A percentile compares a stretch with the other conserved stretches of the same genome.
Conservation (phyloP, 2,329 filamentous ascomycete species). For the Xylariomycetidae sp. region DNA sequence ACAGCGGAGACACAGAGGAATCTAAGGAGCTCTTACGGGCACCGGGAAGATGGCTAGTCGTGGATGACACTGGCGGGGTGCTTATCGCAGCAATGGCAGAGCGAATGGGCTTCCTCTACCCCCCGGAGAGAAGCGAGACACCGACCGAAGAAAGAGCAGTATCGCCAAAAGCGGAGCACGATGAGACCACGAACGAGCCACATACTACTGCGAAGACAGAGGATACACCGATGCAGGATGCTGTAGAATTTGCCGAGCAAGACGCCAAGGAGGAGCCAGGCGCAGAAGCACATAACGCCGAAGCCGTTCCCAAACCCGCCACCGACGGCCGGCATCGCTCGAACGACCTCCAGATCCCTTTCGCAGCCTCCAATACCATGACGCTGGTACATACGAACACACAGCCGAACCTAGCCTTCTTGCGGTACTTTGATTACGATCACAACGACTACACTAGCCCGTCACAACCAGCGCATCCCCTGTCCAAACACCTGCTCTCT, state of each 20-base stretch:
- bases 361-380: slow-evolving; percentile 65
- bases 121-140: slow-evolving; percentile 21
- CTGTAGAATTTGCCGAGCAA: no score
- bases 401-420: slow-evolving; percentile 79
- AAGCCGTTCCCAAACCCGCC: slow-evolving; percentile 4
- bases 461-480: slow-evolving; percentile 62
- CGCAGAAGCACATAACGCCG: slow-evolving; percentile 8
- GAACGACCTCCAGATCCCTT: slow-evolving; percentile 56
- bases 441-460: slow-evolving; percentile 63
- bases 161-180: no score
- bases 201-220: no score
- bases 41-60: slow-evolving; percentile 65
- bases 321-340: slow-evolving; percentile 10
- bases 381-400: slow-evolving; percentile 76
- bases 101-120: slow-evolving; percentile 74
- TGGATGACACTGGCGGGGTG: slow-evolving; percentile 82
- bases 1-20: slow-evolving; percentile 19
- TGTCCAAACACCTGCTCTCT: slow-evolving; percentile 73
- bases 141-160: slow-evolving; percentile 1
- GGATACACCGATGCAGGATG: no score
- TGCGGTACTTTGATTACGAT: slow-evolving; percentile 89
- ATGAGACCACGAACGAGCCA: no score
- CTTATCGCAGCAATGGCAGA: slow-evolving; percentile 81
- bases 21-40: background rate
- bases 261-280: slow-evolving; percentile 2